phyloP scores from a whole-genome alignment of 768 basidiomycete genomes.

The Erythrobasidium yunnanense region DNA sequence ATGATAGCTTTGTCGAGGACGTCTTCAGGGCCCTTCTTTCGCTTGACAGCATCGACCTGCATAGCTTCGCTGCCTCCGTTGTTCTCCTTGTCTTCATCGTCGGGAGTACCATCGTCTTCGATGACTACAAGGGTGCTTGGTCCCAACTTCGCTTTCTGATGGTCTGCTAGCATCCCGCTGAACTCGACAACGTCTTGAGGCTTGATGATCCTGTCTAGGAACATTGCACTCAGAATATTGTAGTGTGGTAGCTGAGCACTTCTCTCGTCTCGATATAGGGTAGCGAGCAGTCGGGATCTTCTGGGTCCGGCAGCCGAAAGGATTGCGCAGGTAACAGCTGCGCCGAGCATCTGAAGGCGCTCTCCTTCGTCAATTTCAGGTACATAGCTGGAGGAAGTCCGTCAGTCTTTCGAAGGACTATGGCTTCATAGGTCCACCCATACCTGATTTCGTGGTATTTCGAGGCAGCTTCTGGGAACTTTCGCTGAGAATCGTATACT shows the following conservation, averaged over 20 bases:
- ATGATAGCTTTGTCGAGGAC: slow-evolving; percentile 94
- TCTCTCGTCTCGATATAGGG: slow-evolving; percentile 88
- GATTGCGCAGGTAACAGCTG: slow-evolving; percentile 91
- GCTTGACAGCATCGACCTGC: slow-evolving; percentile 44
- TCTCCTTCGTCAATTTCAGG: slow-evolving; percentile 83
- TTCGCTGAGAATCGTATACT: slow-evolving; percentile 80
- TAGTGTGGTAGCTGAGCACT: slow-evolving; percentile 64
- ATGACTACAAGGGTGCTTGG: slow-evolving; percentile 66
- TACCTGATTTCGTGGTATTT: slow-evolving; percentile 91
- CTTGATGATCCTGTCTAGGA: slow-evolving; percentile 91
- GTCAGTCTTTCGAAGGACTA: neutral
- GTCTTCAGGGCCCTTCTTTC: slow-evolving; percentile 78
- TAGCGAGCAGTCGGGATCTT: slow-evolving; percentile 80
- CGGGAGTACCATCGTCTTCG: slow-evolving; percentile 49
- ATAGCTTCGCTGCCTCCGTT: slow-evolving; percentile 40
- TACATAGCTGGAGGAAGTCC: slow-evolving; percentile 30
- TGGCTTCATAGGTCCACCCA: slow-evolving; percentile 45
- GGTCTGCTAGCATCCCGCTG: slow-evolving; percentile 70
- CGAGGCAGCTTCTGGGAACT: slow-evolving; percentile 86
- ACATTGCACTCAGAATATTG: slow-evolving; percentile 94
- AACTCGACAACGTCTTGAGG: slow-evolving; percentile 80
- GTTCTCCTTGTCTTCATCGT: slow-evolving; percentile 40
- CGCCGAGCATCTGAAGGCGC: slow-evolving; percentile 70
- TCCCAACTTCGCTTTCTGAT: slow-evolving; percentile 85
- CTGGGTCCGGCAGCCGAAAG: slow-evolving; percentile 94